phyloP scores from a whole-genome alignment of 108 stramenopile genomes.

The Thalassiosira profunda region DNA sequence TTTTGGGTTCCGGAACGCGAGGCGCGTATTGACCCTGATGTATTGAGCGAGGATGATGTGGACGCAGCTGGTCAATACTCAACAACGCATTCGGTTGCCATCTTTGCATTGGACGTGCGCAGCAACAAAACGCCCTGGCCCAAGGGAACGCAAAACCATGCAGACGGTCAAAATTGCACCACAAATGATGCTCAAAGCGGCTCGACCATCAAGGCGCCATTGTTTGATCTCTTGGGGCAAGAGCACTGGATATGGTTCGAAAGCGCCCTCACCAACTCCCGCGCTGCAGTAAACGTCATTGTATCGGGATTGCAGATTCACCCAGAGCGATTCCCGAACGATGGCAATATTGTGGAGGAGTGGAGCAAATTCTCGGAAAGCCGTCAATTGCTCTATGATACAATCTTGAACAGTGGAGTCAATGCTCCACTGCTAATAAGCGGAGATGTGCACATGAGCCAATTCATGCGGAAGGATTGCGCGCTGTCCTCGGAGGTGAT shows the following conservation, averaged over 20 bases:
- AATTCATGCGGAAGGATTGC: conserved; percentile 77
- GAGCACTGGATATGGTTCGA: conserved; percentile 90
- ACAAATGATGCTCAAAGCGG: not conserved
- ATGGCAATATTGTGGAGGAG: conserved; percentile 68
- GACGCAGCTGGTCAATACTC: conserved; percentile 17
- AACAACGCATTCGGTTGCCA: conserved; percentile 63
- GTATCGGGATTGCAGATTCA: conserved; percentile 80
- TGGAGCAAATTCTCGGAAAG: conserved; percentile 78
- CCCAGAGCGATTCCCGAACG: conserved; percentile 58
- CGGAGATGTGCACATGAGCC: conserved; percentile 88
- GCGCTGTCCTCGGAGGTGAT: conserved; percentile 2
- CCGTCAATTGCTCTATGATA: conserved; percentile 69
- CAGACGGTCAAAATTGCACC: not conserved
- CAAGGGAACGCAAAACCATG: conserved; percentile 30
- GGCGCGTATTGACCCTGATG: conserved; percentile 80
- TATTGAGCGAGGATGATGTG: conserved; percentile 11
- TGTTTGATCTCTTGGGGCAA: conserved; percentile 74
- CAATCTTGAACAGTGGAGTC: conserved; percentile 63
- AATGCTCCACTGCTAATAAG: conserved; percentile 62
- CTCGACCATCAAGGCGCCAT: not conserved
- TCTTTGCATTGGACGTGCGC: conserved; percentile 81
- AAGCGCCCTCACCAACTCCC: conserved; percentile 63
- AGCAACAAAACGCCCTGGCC: conserved; percentile 81
- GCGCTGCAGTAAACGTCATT: conserved; percentile 77
- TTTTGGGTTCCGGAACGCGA: conserved; percentile 63